Evolutionary conservation across 2,329 filamentous ascomycete genomes (phyloP).

Genomic region (Biscogniauxia mediterranea): DNA sequence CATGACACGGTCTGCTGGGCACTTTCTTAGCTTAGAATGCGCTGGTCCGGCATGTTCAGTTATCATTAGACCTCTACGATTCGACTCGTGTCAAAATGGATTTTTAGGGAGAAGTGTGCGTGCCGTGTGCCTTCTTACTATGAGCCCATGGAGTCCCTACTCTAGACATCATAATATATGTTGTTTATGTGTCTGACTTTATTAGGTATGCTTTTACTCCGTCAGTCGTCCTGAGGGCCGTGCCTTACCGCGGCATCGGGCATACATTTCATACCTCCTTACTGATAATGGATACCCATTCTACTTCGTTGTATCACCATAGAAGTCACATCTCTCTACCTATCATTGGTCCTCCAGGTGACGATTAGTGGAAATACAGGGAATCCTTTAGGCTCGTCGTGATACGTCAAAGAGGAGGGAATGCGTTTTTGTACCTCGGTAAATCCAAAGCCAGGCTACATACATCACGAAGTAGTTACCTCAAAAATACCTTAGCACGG

Average conservation of each 20-base stretch:
- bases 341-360: not conserved
- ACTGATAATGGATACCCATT: not conserved
- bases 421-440: not conserved
- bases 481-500: not conserved
- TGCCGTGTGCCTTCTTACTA: not conserved
- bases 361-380: not conserved
- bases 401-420: not conserved
- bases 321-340: not conserved
- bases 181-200: not conserved
- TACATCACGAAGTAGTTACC: not conserved
- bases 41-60: not conserved
- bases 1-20: not conserved
- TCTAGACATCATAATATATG: not conserved
- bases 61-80: not conserved
- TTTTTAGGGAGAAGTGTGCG: not conserved
- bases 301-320: not conserved
- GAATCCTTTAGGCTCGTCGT: not conserved
- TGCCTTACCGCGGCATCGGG: not conserved
- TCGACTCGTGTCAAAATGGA: not conserved
- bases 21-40: not conserved
- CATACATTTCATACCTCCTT: not conserved
- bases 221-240: not conserved
- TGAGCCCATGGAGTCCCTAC: not conserved
- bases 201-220: not conserved
- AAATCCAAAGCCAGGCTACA: not conserved